Percentiles rank a stretch among this genome's conserved stretches.
phyloP scores from a whole-genome alignment of 228 moss, liverwort and hornwort genomes.

The Sphagnum fallax region DNA sequence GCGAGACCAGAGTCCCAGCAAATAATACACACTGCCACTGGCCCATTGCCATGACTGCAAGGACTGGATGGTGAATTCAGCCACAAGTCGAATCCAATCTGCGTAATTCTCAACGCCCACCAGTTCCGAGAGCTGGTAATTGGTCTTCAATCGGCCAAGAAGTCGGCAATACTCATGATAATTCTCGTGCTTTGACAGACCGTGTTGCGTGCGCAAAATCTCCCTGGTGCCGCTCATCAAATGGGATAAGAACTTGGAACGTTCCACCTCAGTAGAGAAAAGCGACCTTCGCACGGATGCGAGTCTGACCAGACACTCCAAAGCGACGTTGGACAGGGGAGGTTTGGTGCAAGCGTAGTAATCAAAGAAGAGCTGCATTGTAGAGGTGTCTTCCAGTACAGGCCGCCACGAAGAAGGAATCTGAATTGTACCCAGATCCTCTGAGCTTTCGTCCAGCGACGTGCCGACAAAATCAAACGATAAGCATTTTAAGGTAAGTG shows the following conservation, averaged over 20 bases:
- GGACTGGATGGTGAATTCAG: conserved; percentile 62
- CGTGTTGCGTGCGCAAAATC: conserved; percentile 56
- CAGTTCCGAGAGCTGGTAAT: conserved; percentile 57
- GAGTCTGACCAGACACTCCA: conserved; percentile 53
- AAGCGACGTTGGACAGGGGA: conserved; percentile 48
- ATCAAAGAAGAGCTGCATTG: conserved; percentile 68
- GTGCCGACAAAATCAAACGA: conserved; percentile 63
- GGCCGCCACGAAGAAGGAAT: conserved; percentile 58
- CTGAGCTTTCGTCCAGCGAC: conserved; percentile 57
- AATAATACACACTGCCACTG: conserved; percentile 62
- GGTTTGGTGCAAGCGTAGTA: conserved; percentile 57
- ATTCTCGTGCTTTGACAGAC: conserved; percentile 58
- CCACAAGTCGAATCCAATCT: conserved; percentile 62
- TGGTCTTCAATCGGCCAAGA: conserved; percentile 55
- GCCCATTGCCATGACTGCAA: conserved; percentile 71
- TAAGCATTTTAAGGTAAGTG: conserved; percentile 44
- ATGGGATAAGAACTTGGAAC: conserved; percentile 51
- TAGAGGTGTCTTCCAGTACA: conserved; percentile 47
- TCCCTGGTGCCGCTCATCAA: conserved; percentile 59
- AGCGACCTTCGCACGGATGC: conserved; percentile 51
- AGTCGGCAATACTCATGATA: conserved; percentile 64
- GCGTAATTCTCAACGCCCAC: conserved; percentile 65
- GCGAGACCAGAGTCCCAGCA: conserved; percentile 59
- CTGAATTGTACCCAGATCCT: conserved; percentile 63
- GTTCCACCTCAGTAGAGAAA: conserved; percentile 48